Conservation (phyloP, 768 basidiomycete genomes). For the Boletus sp. region DNA sequence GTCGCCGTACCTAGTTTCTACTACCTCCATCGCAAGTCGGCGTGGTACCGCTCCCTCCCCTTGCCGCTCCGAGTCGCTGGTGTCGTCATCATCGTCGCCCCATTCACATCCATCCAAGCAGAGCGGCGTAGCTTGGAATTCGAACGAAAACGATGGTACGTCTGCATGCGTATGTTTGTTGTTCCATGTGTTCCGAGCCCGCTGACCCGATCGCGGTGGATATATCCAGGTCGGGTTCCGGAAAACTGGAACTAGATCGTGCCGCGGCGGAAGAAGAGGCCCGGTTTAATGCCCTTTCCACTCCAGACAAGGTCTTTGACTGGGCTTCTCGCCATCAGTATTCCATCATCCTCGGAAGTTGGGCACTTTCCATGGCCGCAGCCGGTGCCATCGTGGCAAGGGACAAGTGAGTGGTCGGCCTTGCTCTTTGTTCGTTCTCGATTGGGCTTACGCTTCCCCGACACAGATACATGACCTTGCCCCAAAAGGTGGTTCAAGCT, state of each 20-base stretch:
- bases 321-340: constrained; percentile 70
- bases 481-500: constrained; percentile 23
- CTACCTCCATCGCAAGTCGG: constrained; percentile 48
- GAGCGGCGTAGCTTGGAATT: constrained; percentile 66
- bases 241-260: constrained; percentile 53
- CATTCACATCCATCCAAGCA: constrained; percentile 66
- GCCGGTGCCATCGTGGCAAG: constrained; percentile 68
- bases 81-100: constrained; percentile 63
- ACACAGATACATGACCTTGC: constrained; percentile 24
- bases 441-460: background rate
- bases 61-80: constrained; percentile 67
- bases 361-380: constrained; percentile 64
- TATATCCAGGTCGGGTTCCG: constrained; percentile 35
- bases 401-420: constrained; percentile 44
- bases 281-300: constrained; percentile 49
- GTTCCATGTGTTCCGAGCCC: background rate
- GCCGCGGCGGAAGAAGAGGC: constrained; percentile 31
- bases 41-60: constrained; percentile 63
- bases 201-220: background rate
- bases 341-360: constrained; percentile 68
- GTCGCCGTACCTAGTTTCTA: constrained; percentile 49
- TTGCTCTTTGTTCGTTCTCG: no score
- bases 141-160: constrained; percentile 61
- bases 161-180: background rate
- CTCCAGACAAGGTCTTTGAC: constrained; percentile 53